Base-by-base conservation (phyloP, 345 rosid genomes). In the Geranium brycei region DNA sequence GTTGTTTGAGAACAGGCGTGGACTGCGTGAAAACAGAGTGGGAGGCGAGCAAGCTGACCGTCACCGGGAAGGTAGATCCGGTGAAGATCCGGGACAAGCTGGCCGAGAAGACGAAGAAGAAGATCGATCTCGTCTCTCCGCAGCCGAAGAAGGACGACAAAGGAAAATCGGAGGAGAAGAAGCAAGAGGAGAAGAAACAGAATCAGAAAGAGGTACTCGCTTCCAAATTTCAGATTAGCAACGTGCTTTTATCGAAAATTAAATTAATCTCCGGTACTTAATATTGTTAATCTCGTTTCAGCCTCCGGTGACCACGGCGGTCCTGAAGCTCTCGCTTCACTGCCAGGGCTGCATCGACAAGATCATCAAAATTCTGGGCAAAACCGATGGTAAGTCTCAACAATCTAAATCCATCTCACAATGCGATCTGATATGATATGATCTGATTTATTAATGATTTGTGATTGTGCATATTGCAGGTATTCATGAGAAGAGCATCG, bases 311-410 rank as follows among this genome's bases (percentile, higher is more conserved):
- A 81, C 69, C 65, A 82, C 85, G 78, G 83, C 79, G 74, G 80
- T 80, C 11, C 72, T 90, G 71, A 90, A 88, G 75, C 66, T 93
- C 76, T 57, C 17, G 1, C 72, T 86, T 60, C 80, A 86, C 58
- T 93, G 96, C 72, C 73, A 70, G n/a, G 97, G 99, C 19, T 93
- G 99, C 76, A 63, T 77, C 51, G 84, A 64, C 56, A 93, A 72
- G 87, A 83, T 93, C 70, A 60, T 31, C 63, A 88, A 79, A 70
- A 68, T 67, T 1, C 64, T 82, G 66, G 51, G 60, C 16, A 84
- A 77, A 65, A 74, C 86, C 65, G 78, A 81, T 74, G 99, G 99
- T 90, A 55, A 62, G 12, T 31, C 28, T 31, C 17, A 10, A 14
- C 0, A 4, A 19, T 31, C n/a, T 66, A 4, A 59, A 55, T 47